Evolutionary conservation across 768 basidiomycete species (phyloP), one percentile per base, ranked within the genome.

Genomic region (Bullera alba): DNA sequence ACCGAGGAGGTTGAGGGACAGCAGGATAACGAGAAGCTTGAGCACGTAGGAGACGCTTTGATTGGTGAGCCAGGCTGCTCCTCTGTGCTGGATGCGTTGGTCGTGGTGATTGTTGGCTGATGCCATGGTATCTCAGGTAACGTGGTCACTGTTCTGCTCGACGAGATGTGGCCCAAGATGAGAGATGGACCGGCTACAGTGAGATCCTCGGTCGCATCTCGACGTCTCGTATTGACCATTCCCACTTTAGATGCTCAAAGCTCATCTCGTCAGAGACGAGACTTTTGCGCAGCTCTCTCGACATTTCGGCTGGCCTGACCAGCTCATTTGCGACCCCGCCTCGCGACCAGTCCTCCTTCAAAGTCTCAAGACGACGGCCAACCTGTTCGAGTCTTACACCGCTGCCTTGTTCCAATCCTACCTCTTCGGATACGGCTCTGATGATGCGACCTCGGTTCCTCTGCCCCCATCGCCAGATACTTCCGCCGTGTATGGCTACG

Each of bases 361-460:
- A 15, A 45, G 53, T 15, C 53, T 59, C 16, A 59, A 61, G 32
- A 50, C 54, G 12, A 30, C 39, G 3, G 67, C 63, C 8, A 56
- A 61, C 37, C 19, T 69, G 26, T 63, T 69, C 48, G 67, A 69
- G 51, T 58, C 63, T 12, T 65, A 69, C 49, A 34, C 61, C 28
- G 67, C 59, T 6, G 67, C 61, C 5, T 45, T 69, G 2, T 65
- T 53, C 46, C 48, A 57, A 17, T 63, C 61, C 2, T 58, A 57
- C 38, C 46, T 5, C 16, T 28, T 8, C 23, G 7, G 15, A 6
- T 12, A 21, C 27, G 28, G 5, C 22, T 27, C 29, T 8, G 19
- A 30, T 30, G 5, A 42, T 28, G 29, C 4, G n/a, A 6, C 43
- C 7, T 30, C 30, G 2, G 8, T 34, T 17, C 30, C 38, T 7